Base-by-base conservation (phyloP, 2,329 filamentous ascomycete genomes). In the Onygenales sp. region DNA sequence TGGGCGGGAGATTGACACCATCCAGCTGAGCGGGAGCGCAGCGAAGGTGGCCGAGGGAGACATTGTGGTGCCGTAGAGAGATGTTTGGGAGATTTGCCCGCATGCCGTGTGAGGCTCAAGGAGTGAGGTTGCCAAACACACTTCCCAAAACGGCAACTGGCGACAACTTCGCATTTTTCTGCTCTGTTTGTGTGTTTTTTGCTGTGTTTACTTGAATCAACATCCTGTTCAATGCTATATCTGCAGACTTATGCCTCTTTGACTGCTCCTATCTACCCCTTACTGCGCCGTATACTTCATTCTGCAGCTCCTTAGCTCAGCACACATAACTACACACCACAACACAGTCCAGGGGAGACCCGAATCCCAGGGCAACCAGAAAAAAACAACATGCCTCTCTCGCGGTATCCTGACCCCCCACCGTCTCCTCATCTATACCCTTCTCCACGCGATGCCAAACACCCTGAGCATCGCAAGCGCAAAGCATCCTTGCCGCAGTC, bases 1-100 rank as follows among this genome's bases (percentile, higher is more conserved):
- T 31, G 58, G 63, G 13, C 55, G 53, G 42, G 54, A 51, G 35
- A 44, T 59, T 43, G 50, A 56, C 50, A 54, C 43, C 43, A 54
- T 59, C 35, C 41, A 58, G 32, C 43, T 60, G 39, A 54, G 51
- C 27, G 57, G 59, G 8, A 60, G 53, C 42, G 57, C 57, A 2
- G 58, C 56, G 27, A 59, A 55, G 27, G 55, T 60, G n/a, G 41
- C 54, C 21, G 57, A 60, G 43, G 57, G 56, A 27, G 53, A 52
- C 32, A 50, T 59, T 27, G 11, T 48, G 10, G 43, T 57, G 56
- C 21, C 3, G 39, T 7, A 11, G 32, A 11, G 17, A 17, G 1
- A 2, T 39, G 17, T 38, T 39, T 14, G 35, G 5, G 17, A 36
- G 17, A 27, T 39, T 10, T 2, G n/a, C 21, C 10, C 35, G 17